Base-by-base conservation (phyloP, 176 grass and related monocot genomes). In the Aegilops speltoides region DNA sequence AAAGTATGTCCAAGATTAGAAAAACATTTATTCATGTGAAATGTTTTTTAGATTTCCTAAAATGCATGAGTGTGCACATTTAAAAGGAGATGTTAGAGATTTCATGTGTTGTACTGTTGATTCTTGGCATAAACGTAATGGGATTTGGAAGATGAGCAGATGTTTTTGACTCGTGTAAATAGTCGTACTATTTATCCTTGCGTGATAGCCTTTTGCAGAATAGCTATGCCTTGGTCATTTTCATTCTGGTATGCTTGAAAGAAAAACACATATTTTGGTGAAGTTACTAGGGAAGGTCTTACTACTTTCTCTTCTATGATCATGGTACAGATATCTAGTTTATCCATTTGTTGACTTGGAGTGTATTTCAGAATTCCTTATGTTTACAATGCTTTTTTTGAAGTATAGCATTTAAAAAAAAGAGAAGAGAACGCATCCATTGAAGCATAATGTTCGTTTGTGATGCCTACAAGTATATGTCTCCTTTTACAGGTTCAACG, bases 401-500 rank as follows among this genome's bases (percentile, higher is more conserved):
- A 83, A 72, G 46, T 32, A 72, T 72, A 38, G 2, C 12, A 34
- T 75, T 32, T 32, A 7, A 7, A 6, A 17, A 56, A 7, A 6
- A 17, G 20, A 45, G 2, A 11, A 36, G 10, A 57, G 31, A 83
- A 43, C 17, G 2, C 25, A 64, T 33, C 40, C 61, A 34, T 64
- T 17, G 46, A 76, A 76, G 38, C 40, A 76, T 76, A 76, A 3
- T 64, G 5, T 65, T 34, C 14, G 13, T 48, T 57, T 23, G 5
- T 81, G 69, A 65, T 9, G 22, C 48, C 20, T 74, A 31, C 3
- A 31, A 78, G 8, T 59, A 7, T 14, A 22, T 66, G 72, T 33
- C 20, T 73, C 74, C 6, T 90, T 59, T 41, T 79, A 40, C 85
- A 94, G 94, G 94, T 40, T 99, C 90, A 80, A 96, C 97, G 36